Evolutionary conservation across 441 rosid genomes (phyloP), one percentile per base, ranked within the genome.

Genomic region (Gossypium trilobum): DNA sequence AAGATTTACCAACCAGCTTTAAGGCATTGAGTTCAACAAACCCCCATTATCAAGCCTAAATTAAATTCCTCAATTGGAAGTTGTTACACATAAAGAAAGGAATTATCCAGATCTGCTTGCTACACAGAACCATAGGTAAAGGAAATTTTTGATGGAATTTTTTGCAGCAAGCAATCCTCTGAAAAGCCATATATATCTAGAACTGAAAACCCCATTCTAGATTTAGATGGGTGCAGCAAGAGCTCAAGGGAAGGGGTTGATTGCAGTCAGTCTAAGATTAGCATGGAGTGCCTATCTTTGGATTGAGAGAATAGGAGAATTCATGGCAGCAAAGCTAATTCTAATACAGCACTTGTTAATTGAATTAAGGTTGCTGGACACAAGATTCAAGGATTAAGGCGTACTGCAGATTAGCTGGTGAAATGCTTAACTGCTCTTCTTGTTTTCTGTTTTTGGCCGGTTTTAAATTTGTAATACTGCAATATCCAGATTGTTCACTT

Each of bases 1-100:
- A 0, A 36, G 42, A 36, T 36, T 36, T 36, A 33, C 25, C 25
- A 17, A 7, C 50, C 27, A 39, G 22, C 52, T 63, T 19, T 6
- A 63, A 63, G 52, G 51, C 68, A 19, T 39, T 61, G 16, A 63
- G 29, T 7, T 63, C 29, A 19, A 19, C 27, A 39, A 39, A 19
- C 10, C 8, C 52, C 17, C 31, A 63, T 39, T 19, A 10, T 36
- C 7, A 14, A 5, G 52, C 51, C 68, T 39, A 63, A 17, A 1
- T 63, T 63, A 63, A 19, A 63, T 39, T 63, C 68, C 68, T 9
- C 16, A 39, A 42, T 63, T 63, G 48, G 6, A 61, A 31, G 25
- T 33, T 0, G n/a, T 16, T 61, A 61, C 44, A 61, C 42, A 33
- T 33, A 19, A 63, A 19, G 52, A 63, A 11, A 39, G 52, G 22